Conservation (phyloP, 2,329 filamentous ascomycete genomes). For the Juglanconis sp. region DNA sequence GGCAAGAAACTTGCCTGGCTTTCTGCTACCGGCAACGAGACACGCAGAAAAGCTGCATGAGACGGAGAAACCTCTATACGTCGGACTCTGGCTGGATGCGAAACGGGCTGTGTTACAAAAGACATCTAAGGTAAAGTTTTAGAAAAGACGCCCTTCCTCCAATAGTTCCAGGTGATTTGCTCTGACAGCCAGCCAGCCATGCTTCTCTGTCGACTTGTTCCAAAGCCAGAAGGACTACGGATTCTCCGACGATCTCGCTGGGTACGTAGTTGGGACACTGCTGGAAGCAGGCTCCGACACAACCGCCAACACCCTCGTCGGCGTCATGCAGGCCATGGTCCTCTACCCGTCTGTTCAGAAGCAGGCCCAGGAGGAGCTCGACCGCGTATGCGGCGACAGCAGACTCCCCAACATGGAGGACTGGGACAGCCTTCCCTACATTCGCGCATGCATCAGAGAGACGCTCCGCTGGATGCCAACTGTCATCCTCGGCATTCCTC, state of each 20-base stretch:
- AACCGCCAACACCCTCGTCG: conserved; percentile 36
- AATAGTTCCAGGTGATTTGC: not conserved
- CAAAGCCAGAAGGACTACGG: conserved; percentile 20
- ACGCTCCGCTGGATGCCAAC: conserved; percentile 43
- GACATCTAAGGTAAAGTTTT: conserved; percentile 21
- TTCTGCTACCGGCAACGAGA: conserved; percentile 33
- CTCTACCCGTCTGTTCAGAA: conserved; percentile 40
- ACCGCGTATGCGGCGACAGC: conserved; percentile 36
- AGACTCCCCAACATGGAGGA: conserved; percentile 38
- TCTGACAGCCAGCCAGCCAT: conserved; percentile 22
- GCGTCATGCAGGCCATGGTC: conserved; percentile 45
- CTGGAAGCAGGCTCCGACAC: conserved; percentile 43
- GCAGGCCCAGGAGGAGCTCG: conserved; percentile 37
- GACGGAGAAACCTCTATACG: conserved; percentile 39
- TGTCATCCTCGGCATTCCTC: conserved; percentile 37
- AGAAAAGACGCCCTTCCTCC: not conserved
- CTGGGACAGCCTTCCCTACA: conserved; percentile 37
- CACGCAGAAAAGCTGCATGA: conserved; percentile 40
- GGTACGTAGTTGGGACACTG: conserved; percentile 33
- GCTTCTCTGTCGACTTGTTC: conserved; percentile 26
- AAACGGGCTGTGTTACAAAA: conserved; percentile 32
- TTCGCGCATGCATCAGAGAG: conserved; percentile 40
- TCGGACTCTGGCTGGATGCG: conserved; percentile 37
- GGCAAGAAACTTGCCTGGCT: conserved; percentile 42
- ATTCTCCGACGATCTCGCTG: conserved; percentile 30